Percentiles rank a stretch among this genome's conserved stretches.
These are phyloP conservation scores for Cyanidium caldarium DNA, from an alignment of 23 red algal species.

Conservation along the genomic window DNA sequence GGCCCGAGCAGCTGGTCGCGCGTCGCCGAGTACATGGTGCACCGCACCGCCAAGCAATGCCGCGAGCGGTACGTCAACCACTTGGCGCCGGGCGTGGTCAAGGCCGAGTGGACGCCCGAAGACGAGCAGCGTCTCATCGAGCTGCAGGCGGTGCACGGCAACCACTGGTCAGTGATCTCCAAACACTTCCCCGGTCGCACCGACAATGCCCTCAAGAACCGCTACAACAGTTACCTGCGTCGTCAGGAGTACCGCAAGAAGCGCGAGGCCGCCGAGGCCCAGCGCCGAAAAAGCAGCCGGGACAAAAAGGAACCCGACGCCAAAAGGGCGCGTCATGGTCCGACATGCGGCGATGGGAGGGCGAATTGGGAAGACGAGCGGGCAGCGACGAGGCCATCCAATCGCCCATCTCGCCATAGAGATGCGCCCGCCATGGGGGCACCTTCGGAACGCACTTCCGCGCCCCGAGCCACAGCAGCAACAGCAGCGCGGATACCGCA, in stretches of 20 bases:
- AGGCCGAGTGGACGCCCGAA: slow-evolving; percentile 13
- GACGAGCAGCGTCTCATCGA: slow-evolving; percentile 13
- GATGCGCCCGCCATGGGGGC: too few species aligned
- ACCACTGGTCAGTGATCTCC: slow-evolving; percentile 24
- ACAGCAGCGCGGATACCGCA: too few species aligned
- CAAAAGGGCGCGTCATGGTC: too few species aligned
- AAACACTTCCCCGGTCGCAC: slow-evolving; percentile 23
- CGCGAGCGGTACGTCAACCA: slow-evolving; percentile 39
- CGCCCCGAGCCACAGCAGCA: too few species aligned
- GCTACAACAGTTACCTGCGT: slow-evolving; percentile 12
- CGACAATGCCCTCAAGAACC: slow-evolving; percentile 28
- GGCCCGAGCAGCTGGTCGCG: slow-evolving; percentile 14
- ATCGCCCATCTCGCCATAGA: too few species aligned
- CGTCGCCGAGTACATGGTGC: slow-evolving; percentile 7
- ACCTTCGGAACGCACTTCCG: too few species aligned
- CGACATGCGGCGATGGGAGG: too few species aligned
- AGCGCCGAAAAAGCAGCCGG: background rate
- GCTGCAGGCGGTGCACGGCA: slow-evolving; percentile 12
- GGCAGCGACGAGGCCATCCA: too few species aligned
- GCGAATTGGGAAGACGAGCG: too few species aligned
- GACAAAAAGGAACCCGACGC: too few species aligned
- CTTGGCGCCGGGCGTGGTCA: slow-evolving; percentile 16
- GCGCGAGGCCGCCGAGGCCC: background rate
- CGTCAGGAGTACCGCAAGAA: background rate
- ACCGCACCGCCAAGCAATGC: slow-evolving; percentile 39